Percentiles rank a stretch among this genome's conserved stretches.
These are phyloP conservation scores for Soucietia sequanensis DNA, from an alignment of 805 yeast species.

Conservation along the genomic window DNA sequence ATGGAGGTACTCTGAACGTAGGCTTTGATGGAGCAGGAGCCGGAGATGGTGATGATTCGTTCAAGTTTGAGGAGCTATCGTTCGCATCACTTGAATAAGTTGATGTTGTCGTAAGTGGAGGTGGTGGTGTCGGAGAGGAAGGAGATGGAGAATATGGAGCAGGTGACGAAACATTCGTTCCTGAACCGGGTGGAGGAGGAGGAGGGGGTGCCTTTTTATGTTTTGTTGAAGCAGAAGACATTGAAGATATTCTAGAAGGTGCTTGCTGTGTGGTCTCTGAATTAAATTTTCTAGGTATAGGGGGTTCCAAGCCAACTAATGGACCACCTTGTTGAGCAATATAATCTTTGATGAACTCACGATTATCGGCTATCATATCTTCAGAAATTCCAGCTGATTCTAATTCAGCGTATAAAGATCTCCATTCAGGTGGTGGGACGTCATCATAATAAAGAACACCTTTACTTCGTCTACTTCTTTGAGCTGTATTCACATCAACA, in stretches of 20 bases:
- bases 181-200: constrained; percentile 32
- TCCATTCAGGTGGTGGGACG: constrained; percentile 83
- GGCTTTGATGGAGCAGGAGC: constrained; percentile 14
- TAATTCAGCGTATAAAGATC: constrained; percentile 67
- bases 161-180: constrained; percentile 8
- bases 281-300: constrained; percentile 64
- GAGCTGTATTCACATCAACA: constrained; percentile 46
- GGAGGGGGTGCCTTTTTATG: constrained; percentile 39
- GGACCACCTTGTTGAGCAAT: constrained; percentile 75
- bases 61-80: constrained; percentile 8
- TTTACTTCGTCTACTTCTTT: constrained; percentile 53
- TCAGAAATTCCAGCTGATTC: constrained; percentile 79
- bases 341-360: constrained; percentile 78
- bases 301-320: constrained; percentile 80
- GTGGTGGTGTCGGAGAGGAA: constrained; percentile 9
- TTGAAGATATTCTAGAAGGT: constrained; percentile 14
- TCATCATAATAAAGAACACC: constrained; percentile 73
- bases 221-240: constrained; percentile 10
- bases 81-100: constrained; percentile 10
- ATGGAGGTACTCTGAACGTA: constrained; percentile 38
- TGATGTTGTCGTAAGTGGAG: constrained; percentile 11
- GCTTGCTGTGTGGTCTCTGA: constrained; percentile 22
- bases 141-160: constrained; percentile 12
- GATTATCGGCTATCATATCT: constrained; percentile 84
- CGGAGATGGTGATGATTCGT: constrained; percentile 6